These are phyloP conservation scores for Fusarium irregulare DNA, from an alignment of 2,329 filamentous ascomycete species.

Conservation along the genomic window DNA sequence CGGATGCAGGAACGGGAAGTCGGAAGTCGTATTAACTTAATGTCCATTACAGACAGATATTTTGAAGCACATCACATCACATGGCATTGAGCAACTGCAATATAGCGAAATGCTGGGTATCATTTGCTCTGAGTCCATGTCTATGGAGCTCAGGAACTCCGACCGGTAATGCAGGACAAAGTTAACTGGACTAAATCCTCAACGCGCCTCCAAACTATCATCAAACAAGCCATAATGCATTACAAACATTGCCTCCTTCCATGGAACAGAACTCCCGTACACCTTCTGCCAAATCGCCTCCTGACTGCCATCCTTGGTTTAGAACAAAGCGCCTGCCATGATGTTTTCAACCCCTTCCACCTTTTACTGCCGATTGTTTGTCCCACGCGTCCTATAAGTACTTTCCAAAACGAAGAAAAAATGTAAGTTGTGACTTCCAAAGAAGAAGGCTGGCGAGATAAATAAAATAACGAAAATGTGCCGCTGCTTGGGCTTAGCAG, in stretches of 20 bases:
- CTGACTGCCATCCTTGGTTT: constrained; percentile 4
- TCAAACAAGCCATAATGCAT: constrained; percentile 28
- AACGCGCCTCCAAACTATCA: constrained; percentile 20
- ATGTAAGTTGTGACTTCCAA: constrained; percentile 19
- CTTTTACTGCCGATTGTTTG: constrained; percentile 24
- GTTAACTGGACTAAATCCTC: constrained; percentile 21
- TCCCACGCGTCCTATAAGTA: constrained; percentile 6
- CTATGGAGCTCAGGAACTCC: constrained; percentile 33
- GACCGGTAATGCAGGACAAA: constrained; percentile 30
- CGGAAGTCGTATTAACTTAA: neutral
- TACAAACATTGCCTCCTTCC: constrained; percentile 24
- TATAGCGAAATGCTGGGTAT: constrained; percentile 45
- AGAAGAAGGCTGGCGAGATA: neutral
- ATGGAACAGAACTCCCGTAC: constrained; percentile 27
- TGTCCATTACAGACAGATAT: neutral
- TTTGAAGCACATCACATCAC: neutral
- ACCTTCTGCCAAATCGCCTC: constrained; percentile 7
- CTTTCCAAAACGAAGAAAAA: constrained; percentile 29
- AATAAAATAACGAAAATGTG: constrained; percentile 32
- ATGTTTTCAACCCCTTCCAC: constrained; percentile 17
- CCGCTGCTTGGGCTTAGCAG: constrained; percentile 30
- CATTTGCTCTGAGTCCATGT: constrained; percentile 42
- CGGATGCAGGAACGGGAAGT: constrained; percentile 40
- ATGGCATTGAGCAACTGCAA: neutral
- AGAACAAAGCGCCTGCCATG: constrained; percentile 26